A percentile compares a stretch with the other conserved stretches of the same genome.
Evolutionary conservation across 208 protist genomes (phyloP).

Genomic region (Leishmania amazonensis): DNA sequence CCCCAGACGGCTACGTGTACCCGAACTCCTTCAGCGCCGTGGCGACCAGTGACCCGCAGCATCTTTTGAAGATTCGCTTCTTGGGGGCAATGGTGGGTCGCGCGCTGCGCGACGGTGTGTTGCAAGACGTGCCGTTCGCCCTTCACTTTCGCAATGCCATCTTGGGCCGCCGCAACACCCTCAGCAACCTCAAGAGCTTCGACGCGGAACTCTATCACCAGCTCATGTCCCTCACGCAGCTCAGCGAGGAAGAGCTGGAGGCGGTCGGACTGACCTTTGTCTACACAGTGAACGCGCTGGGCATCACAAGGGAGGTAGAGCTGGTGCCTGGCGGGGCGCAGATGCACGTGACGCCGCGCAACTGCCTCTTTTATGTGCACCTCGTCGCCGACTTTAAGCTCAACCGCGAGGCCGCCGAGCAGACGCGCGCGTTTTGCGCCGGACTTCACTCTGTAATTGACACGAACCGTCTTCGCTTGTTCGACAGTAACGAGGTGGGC

Average conservation of each 20-base stretch:
- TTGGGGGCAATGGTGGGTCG: conserved; percentile 92
- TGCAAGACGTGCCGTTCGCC: conserved; percentile 91
- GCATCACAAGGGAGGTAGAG: conserved; percentile 72
- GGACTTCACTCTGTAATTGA: conserved; percentile 81
- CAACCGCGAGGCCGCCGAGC: conserved; percentile 83
- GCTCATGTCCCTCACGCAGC: conserved; percentile 64
- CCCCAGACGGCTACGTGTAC: conserved; percentile 85
- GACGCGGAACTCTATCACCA: conserved; percentile 90
- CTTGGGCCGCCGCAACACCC: conserved; percentile 86
- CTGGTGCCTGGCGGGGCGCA: conserved; percentile 78
- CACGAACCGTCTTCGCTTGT: conserved; percentile 71
- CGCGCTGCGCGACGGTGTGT: conserved; percentile 87
- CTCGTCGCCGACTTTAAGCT: conserved; percentile 93
- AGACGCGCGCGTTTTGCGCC: conserved; percentile 81
- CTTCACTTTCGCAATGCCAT: conserved; percentile 92
- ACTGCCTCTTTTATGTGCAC: conserved; percentile 93
- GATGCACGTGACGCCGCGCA: conserved; percentile 83
- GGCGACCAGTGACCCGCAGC: conserved; percentile 60
- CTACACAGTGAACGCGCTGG: conserved; percentile 72
- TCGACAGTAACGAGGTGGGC: conserved; percentile 89
- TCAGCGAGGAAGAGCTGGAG: conserved; percentile 76
- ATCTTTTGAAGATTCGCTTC: conserved; percentile 85
- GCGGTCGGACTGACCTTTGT: conserved; percentile 81
- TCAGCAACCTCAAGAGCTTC: conserved; percentile 88
- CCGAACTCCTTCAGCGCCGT: conserved; percentile 89